phyloP scores from a whole-genome alignment of 176 grass and related monocot genomes.

The Carex scoparia region DNA sequence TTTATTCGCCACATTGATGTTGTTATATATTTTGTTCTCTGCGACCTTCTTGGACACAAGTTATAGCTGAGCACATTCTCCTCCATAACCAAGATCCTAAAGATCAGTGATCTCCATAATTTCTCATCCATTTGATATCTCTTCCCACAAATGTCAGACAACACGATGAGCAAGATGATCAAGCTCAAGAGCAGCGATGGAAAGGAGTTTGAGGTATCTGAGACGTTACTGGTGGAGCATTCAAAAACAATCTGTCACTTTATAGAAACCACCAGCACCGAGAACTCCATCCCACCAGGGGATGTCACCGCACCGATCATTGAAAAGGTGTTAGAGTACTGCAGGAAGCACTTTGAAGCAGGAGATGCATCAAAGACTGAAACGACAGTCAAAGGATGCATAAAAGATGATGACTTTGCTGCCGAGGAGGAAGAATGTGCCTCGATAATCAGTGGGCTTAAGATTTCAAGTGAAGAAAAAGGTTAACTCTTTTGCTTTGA shows the following conservation, averaged over 20 bases:
- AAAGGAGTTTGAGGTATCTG: slow-evolving; percentile 20
- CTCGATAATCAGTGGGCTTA: not conserved
- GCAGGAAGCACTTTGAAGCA: slow-evolving; percentile 6
- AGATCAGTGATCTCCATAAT: not conserved
- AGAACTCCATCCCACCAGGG: not conserved
- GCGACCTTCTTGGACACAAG: too few species aligned
- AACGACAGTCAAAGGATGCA: too few species aligned
- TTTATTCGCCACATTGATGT: too few species aligned
- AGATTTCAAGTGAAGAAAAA: not conserved
- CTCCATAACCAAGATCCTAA: not conserved
- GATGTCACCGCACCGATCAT: slow-evolving; percentile 1
- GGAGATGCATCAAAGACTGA: not conserved
- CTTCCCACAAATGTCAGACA: not conserved
- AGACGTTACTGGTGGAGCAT: slow-evolving; percentile 11
- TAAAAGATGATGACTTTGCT: not conserved
- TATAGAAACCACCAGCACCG: slow-evolving; percentile 11
- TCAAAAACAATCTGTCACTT: slow-evolving; percentile 16
- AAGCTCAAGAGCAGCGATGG: slow-evolving; percentile 33
- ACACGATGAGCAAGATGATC: not conserved
- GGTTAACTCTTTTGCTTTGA: too few species aligned
- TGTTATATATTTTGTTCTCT: not conserved
- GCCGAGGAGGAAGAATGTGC: not conserved
- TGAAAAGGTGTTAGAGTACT: slow-evolving; percentile 23
- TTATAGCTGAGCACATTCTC: too few species aligned
- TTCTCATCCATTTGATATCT: not conserved